Evolutionary conservation across 768 basidiomycete genomes (phyloP), one percentile per base, ranked within the genome.

Genomic region (Tulasnella sp.): DNA sequence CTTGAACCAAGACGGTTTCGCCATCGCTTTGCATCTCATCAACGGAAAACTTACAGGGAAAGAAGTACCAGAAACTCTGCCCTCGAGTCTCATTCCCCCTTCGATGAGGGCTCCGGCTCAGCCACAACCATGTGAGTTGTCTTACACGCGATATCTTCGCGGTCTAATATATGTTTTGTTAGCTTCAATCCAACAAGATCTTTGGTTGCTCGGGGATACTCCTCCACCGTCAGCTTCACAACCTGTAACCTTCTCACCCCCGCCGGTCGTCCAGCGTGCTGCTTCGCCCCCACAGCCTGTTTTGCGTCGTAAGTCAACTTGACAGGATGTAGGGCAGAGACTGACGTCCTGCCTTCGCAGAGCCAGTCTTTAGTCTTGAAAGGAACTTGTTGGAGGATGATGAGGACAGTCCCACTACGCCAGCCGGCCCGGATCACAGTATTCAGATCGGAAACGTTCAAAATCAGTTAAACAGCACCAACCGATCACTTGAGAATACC

Each of bases 21-120:
- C 98, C 10, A 92, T 99, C 69, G 98, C 96, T 4, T 90, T 96
- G 90, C 90, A 97, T 84, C 88, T 99, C 46, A 98, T 99, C 81
- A 93, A 94, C 84, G 89, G 88, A 82, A 95, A 92, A 83, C 85
- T 98, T 11, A 87, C 89, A 9, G 96, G 97, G 23, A 90, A 89
- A 79, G 91, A 93, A 2, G 84, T 98, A 69, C 94, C 95, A 0
- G 81, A 86, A 0, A 83, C 84, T n/a, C 86, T 99, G 39, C 94
- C 95, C 5, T 84, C 84, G 48, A 88, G 90, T 44, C 86, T 99
- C 70, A 83, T 98, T 7, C 98, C 98, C 9, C 96, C 96, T 2
- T 90, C 92, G 1, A 87, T 93, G 86, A 91, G 96, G 37, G 61
- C 35, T 1, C 74, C 4, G n/a, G 69, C 29, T 70, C 23, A 20